Evolutionary conservation across 306 rosid species (phyloP), one percentile per base, ranked within the genome.

Genomic region (Amphicarpaea edgeworthii): DNA sequence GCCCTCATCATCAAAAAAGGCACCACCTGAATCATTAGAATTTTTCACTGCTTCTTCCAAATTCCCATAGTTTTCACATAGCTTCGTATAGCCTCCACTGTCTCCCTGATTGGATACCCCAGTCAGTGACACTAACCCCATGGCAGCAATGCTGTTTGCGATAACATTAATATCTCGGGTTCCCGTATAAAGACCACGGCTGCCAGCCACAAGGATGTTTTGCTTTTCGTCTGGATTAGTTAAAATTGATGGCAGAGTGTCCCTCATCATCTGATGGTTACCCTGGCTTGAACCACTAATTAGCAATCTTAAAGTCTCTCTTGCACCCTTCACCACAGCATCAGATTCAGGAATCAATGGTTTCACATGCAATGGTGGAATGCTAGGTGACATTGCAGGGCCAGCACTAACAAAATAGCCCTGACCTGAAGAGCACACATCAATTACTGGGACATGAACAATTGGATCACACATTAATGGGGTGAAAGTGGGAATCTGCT

Each of bases 351-450:
- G 76, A 75, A 89, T 86, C 66, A 93, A 73, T 19, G 97, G 97
- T 23, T 83, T 88, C 83, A 86, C 92, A 28, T 84, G 97, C 84
- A 91, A 73, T 2, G 96, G 97, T 8, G 97, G 85, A 30, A 95
- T 95, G 75, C 68, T 68, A n/a, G 90, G 80, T 55, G 99, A 84
- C 55, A 96, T 84, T 1, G 93, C 73, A 7, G 99, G 96, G 46
- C 99, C 96, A 1, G 96, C 93, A 61, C 97, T 96, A 26, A 96
- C 99, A 42, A 92, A 80, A 83, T 96, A 92, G 57, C 97, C 99
- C 83, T 87, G 98, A 64, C 97, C 97, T 0, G 96, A 92, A 26
- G 99, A 96, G 85, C 98, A 96, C 54, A 92, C 83, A 38, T 90
- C 98, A 70, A 96, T 92, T 32, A 96, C 87, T 16, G 99, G 99